These are phyloP conservation scores for Flaveria sonorensis DNA, from an alignment of 129 eudicot genomes.

Conservation along the genomic window DNA sequence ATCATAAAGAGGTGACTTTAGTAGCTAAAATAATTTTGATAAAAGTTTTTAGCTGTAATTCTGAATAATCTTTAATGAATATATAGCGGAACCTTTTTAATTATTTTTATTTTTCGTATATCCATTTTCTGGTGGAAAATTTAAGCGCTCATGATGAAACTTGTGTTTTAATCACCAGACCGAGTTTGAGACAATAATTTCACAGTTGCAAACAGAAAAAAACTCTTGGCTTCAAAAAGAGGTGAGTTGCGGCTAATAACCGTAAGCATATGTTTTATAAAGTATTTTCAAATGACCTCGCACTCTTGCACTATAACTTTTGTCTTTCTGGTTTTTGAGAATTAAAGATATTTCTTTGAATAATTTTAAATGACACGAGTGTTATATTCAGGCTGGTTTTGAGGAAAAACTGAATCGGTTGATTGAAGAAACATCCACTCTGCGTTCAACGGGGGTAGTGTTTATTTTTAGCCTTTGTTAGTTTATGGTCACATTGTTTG, in stretches of 20 bases:
- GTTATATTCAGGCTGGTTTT: constrained; percentile 46
- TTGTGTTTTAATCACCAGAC: constrained; percentile 43
- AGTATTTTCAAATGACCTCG: neutral
- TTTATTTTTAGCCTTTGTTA: neutral
- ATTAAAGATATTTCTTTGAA: neutral
- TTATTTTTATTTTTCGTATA: neutral
- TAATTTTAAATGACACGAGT: constrained; percentile 5
- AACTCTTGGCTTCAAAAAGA: constrained; percentile 64
- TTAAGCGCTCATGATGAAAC: neutral
- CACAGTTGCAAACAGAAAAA: constrained; percentile 58
- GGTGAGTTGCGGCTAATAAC: constrained; percentile 44
- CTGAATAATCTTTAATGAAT: neutral
- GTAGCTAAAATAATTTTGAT: constrained; percentile 14
- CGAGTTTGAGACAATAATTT: constrained; percentile 44
- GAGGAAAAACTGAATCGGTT: constrained; percentile 47
- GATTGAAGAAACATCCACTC: constrained; percentile 44
- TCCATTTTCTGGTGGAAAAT: constrained; percentile 17
- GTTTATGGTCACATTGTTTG: constrained; percentile 17
- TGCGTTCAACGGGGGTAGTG: constrained; percentile 42
- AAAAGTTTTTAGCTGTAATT: constrained; percentile 10
- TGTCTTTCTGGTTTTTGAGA: constrained; percentile 5
- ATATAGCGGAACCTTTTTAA: constrained; percentile 6
- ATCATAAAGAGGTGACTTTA: constrained; percentile 38
- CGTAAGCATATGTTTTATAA: constrained; percentile 7
- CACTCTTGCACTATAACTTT: neutral